Evolutionary conservation across 2,329 filamentous ascomycete species (phyloP).

Genomic region (Fusarium nurragi): DNA sequence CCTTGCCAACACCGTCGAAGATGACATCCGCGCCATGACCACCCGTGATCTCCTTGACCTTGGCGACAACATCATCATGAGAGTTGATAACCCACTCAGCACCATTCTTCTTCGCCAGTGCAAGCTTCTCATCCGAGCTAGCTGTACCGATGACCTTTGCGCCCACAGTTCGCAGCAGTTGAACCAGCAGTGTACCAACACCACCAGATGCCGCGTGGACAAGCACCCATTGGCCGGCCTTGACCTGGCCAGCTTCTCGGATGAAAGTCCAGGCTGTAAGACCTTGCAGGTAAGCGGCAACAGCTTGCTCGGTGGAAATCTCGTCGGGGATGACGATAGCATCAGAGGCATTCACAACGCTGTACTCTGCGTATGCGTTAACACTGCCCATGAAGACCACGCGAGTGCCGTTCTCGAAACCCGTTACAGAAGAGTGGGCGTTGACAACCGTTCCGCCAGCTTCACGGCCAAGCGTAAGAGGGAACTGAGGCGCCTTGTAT

Average conservation of each 20-base stretch:
- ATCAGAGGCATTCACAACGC: slow-evolving; percentile 61
- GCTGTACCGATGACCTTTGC: slow-evolving; percentile 84
- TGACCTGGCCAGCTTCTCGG: slow-evolving; percentile 78
- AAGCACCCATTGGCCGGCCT: slow-evolving; percentile 81
- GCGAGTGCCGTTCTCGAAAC: slow-evolving; percentile 72
- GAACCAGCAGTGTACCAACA: slow-evolving; percentile 77
- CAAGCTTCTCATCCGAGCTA: slow-evolving; percentile 75
- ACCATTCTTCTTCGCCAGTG: slow-evolving; percentile 73
- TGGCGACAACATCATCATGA: slow-evolving; percentile 63
- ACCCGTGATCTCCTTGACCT: slow-evolving; percentile 74
- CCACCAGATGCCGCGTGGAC: slow-evolving; percentile 89
- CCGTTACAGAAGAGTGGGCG: slow-evolving; percentile 61
- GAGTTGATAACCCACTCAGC: slow-evolving; percentile 80
- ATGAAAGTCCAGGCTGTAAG: slow-evolving; percentile 84
- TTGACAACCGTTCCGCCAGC: slow-evolving; percentile 76
- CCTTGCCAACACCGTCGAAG: slow-evolving; percentile 87
- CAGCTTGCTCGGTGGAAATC: slow-evolving; percentile 69
- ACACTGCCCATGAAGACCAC: slow-evolving; percentile 72
- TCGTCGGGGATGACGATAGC: slow-evolving; percentile 71
- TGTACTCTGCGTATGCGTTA: slow-evolving; percentile 66
- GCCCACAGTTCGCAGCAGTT: slow-evolving; percentile 76
- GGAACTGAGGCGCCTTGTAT: slow-evolving; percentile 73
- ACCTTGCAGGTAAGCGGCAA: slow-evolving; percentile 80
- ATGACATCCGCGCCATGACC: slow-evolving; percentile 79
- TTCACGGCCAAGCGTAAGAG: slow-evolving; percentile 83